These are phyloP conservation scores for Auriscalpium vulgare DNA, from an alignment of 768 basidiomycete genomes.

Conservation along the genomic window DNA sequence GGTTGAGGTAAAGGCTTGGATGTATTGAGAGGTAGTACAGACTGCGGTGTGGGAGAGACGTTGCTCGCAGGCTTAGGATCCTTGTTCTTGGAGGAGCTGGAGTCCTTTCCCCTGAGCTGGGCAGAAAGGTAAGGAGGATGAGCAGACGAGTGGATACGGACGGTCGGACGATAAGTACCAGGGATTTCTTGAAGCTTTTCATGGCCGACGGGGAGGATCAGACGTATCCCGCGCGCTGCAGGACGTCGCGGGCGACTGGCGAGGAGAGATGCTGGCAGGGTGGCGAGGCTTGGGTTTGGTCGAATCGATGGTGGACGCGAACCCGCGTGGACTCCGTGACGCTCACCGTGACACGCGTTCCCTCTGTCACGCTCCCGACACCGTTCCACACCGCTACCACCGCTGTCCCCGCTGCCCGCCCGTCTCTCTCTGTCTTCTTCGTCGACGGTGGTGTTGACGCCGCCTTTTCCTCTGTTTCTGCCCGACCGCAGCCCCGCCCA, in stretches of 20 bases:
- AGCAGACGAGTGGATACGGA: slow-evolving; percentile 12
- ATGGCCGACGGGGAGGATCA: slow-evolving; percentile 28
- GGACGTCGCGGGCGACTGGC: background rate
- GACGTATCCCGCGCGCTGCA: background rate
- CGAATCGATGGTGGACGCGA: background rate
- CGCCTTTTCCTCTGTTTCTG: no score
- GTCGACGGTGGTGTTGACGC: no score
- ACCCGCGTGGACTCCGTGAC: slow-evolving; percentile 2
- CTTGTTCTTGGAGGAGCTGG: slow-evolving; percentile 59
- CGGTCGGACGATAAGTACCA: slow-evolving; percentile 39
- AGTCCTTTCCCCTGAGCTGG: slow-evolving; percentile 65
- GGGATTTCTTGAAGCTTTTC: slow-evolving; percentile 82
- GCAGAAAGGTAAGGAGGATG: slow-evolving; percentile 8
- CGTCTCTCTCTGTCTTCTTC: background rate
- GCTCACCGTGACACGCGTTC: background rate
- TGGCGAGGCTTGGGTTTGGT: background rate
- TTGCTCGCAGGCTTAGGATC: slow-evolving; percentile 42
- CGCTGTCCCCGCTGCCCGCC: background rate
- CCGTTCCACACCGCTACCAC: background rate
- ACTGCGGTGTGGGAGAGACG: slow-evolving; percentile 35
- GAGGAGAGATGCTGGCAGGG: background rate
- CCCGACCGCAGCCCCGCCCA: background rate
- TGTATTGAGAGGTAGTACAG: slow-evolving; percentile 42
- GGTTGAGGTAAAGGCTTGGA: slow-evolving; percentile 57
- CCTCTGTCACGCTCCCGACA: background rate